phyloP scores from a whole-genome alignment of 441 rosid species.

The Dalechampia spathulata region DNA sequence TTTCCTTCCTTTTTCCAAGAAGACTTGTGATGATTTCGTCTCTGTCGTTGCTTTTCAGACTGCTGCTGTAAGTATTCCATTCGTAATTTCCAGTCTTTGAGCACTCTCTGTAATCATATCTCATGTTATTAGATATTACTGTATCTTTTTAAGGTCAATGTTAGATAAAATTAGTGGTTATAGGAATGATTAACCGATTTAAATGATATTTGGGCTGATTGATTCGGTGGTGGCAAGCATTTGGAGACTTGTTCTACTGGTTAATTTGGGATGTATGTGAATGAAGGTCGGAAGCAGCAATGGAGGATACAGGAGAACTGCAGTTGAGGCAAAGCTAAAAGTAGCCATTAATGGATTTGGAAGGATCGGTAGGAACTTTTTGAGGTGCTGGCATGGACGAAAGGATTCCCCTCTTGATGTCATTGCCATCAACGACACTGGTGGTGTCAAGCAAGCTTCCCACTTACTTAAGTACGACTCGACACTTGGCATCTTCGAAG shows the following conservation, averaged over 20 bases:
- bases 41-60: slow-evolving; percentile 69
- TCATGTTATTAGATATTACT: neutral
- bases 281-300: slow-evolving; percentile 50
- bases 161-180: too few relatives aligned
- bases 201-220: neutral
- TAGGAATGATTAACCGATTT: too few relatives aligned
- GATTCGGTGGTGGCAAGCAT: neutral
- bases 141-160: too few relatives aligned
- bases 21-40: slow-evolving; percentile 60
- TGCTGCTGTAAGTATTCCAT: slow-evolving; percentile 80
- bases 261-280: slow-evolving; percentile 2
- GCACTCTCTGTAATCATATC: neutral
- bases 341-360: slow-evolving; percentile 92
- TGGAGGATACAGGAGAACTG: slow-evolving; percentile 65
- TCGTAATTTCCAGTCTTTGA: too few relatives aligned
- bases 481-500: slow-evolving; percentile 87
- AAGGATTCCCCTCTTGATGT: slow-evolving; percentile 58
- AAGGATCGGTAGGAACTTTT: slow-evolving; percentile 83
- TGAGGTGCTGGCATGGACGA: slow-evolving; percentile 93
- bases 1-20: slow-evolving; percentile 55
- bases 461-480: slow-evolving; percentile 98
- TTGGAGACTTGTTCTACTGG: neutral
- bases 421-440: slow-evolving; percentile 86
- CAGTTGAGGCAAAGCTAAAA: slow-evolving; percentile 67
- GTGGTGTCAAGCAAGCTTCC: slow-evolving; percentile 79